A percentile compares a stretch with the other conserved stretches of the same genome.
Conservation (phyloP, 345 rosid genomes). For the Lepidium aucheri region DNA sequence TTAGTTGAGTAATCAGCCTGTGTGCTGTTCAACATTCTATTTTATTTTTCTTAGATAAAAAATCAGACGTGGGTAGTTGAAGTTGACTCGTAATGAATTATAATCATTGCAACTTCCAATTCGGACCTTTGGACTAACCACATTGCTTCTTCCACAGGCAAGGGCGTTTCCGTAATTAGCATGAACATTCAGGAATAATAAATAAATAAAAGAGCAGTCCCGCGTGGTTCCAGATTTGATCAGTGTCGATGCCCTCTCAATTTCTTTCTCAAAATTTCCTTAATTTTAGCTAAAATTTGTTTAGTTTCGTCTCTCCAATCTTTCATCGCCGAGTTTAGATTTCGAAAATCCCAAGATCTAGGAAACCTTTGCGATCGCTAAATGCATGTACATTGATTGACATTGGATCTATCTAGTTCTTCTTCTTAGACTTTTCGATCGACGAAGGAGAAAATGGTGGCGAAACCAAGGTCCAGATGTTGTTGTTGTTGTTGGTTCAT, state of each 20-base stretch:
- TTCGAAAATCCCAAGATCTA: constrained; percentile 2
- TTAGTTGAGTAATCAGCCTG: not conserved
- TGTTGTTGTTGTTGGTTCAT: constrained; percentile 56
- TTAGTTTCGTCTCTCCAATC: not conserved
- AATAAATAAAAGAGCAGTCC: not conserved
- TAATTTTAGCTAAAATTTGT: constrained; percentile 5
- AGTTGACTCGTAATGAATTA: not conserved
- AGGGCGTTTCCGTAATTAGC: not conserved
- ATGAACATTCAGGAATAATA: not conserved
- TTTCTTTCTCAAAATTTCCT: not conserved
- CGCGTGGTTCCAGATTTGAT: constrained; percentile 26
- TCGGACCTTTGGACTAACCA: not conserved
- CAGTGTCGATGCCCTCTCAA: constrained; percentile 10
- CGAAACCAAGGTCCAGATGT: constrained; percentile 49
- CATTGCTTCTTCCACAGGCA: constrained; percentile 8
- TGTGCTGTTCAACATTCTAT: not conserved
- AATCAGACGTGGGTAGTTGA: not conserved
- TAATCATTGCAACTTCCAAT: not conserved
- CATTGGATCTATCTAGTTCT: not conserved
- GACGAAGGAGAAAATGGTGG: constrained; percentile 36
- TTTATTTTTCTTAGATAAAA: not conserved
- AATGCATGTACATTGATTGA: constrained; percentile 9
- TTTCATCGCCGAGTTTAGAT: not conserved
- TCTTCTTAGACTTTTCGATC: not conserved
- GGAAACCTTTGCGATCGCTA: not conserved